These are phyloP conservation scores for Sclerotinia borealis DNA, from an alignment of 2,329 filamentous ascomycete genomes.

Conservation along the genomic window DNA sequence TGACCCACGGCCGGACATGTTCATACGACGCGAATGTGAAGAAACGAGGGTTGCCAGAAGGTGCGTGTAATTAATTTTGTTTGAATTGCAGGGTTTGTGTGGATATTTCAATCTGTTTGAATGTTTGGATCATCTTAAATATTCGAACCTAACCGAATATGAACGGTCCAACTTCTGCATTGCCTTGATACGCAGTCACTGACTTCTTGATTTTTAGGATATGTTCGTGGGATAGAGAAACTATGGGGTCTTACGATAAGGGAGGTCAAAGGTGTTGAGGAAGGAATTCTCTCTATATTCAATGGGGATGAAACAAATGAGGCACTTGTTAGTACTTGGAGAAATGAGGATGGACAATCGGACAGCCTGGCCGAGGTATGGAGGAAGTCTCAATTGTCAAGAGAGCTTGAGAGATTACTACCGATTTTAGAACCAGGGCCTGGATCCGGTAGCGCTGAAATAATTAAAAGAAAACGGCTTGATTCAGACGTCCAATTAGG, in stretches of 20 bases:
- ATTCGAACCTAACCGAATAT: no score
- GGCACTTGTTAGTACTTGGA: conserved; percentile 27
- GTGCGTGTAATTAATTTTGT: not conserved
- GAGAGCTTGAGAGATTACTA: conserved; percentile 29
- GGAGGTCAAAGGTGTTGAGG: conserved; percentile 43
- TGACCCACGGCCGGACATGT: conserved; percentile 44
- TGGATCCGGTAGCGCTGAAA: conserved; percentile 13
- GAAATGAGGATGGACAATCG: conserved; percentile 24
- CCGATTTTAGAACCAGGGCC: conserved; percentile 25
- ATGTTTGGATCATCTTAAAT: not conserved
- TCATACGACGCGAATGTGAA: conserved; percentile 67
- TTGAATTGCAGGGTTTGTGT: not conserved
- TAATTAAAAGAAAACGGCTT: conserved; percentile 24
- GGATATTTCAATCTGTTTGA: not conserved
- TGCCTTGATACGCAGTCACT: not conserved
- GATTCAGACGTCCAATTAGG: conserved; percentile 20
- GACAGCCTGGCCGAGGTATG: conserved; percentile 29
- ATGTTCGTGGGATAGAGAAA: conserved; percentile 66
- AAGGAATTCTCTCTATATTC: conserved; percentile 41
- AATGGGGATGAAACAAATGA: conserved; percentile 36
- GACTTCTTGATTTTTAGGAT: conserved; percentile 38
- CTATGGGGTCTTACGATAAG: conserved; percentile 49
- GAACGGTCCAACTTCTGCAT: not conserved
- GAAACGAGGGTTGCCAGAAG: conserved; percentile 73
- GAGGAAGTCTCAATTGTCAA: conserved; percentile 30